Percentiles rank a stretch among this genome's conserved stretches.
phyloP scores from a whole-genome alignment of 2,329 filamentous ascomycete species.

The Phaeophleospora eucalypticola region DNA sequence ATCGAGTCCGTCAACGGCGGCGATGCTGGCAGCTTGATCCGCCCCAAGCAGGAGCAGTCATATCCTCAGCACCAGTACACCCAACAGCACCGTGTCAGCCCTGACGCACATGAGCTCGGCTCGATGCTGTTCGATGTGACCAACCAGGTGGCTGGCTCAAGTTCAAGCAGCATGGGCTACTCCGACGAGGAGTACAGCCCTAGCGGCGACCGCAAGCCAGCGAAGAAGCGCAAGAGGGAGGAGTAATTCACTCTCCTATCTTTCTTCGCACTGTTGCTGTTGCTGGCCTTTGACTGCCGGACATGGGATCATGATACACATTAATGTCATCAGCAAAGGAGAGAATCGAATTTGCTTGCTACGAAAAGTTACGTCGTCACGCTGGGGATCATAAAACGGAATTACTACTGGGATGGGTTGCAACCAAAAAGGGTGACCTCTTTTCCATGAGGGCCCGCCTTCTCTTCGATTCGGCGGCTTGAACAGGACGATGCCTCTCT shows the following conservation, averaged over 20 bases:
- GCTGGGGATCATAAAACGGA: constrained; percentile 3
- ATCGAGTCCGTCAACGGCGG: constrained; percentile 34
- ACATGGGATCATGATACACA: constrained; percentile 5
- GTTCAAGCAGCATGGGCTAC: constrained; percentile 37
- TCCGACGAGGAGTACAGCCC: constrained; percentile 26
- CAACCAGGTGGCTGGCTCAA: constrained; percentile 64
- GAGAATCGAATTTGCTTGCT: background rate
- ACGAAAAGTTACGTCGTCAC: constrained; percentile 7
- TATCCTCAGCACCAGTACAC: constrained; percentile 19
- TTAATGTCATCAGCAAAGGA: background rate
- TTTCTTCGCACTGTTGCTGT: constrained; percentile 1
- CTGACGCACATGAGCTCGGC: constrained; percentile 63
- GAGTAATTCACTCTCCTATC: constrained; percentile 28
- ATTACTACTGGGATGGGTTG: background rate
- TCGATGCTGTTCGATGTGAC: constrained; percentile 74
- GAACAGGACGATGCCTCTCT: constrained; percentile 1
- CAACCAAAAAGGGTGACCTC: background rate
- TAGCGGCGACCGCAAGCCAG: constrained; percentile 31
- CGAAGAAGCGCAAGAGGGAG: constrained; percentile 42
- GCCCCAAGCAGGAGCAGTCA: constrained; percentile 32
- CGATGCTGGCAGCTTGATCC: constrained; percentile 33
- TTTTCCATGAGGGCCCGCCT: background rate
- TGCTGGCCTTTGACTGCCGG: constrained; percentile 1
- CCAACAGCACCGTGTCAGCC: constrained; percentile 28
- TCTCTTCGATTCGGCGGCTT: background rate